A percentile compares a stretch with the other conserved stretches of the same genome.
These are phyloP conservation scores for Crithidia acanthocephali DNA, from an alignment of 208 protist genomes.

Conservation along the genomic window DNA sequence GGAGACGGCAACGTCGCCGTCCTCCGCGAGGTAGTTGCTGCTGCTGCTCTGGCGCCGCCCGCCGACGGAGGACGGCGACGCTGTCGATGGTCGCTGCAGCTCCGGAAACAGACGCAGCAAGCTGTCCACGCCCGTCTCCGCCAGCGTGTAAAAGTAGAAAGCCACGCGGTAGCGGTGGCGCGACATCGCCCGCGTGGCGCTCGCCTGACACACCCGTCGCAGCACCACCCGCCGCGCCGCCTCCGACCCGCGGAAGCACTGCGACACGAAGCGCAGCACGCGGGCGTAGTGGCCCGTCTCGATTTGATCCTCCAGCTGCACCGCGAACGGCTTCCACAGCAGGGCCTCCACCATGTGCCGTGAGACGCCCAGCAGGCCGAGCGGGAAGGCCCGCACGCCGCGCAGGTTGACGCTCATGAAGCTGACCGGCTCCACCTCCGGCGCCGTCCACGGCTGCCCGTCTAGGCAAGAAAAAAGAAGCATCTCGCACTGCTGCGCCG, in stretches of 20 bases:
- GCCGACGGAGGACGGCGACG: no score
- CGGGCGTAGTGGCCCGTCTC: constrained; percentile 19
- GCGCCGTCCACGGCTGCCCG: constrained; percentile 10
- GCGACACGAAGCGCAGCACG: constrained; percentile 25
- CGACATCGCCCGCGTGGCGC: constrained; percentile 23
- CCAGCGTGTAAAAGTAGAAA: constrained; percentile 21
- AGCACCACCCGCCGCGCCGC: constrained; percentile 6
- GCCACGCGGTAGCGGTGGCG: constrained; percentile 22
- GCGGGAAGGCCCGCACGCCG: constrained; percentile 13
- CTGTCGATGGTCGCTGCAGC: constrained; percentile 1
- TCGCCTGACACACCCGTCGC: constrained; percentile 22
- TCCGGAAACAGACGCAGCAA: constrained; percentile 27
- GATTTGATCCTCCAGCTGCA: constrained; percentile 28
- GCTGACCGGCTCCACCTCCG: constrained; percentile 7
- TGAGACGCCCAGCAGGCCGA: constrained; percentile 25
- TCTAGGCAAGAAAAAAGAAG: constrained; percentile 21
- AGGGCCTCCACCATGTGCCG: constrained; percentile 27
- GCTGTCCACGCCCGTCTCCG: neutral
- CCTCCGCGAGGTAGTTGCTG: neutral
- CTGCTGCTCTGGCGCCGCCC: neutral
- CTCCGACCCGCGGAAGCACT: constrained; percentile 21
- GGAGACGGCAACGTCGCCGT: neutral
- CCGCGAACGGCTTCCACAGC: constrained; percentile 25
- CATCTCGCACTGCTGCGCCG: constrained; percentile 16
- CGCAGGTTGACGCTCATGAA: constrained; percentile 21